Base-by-base conservation (phyloP, 1,139 yeast genomes). In the Candida labiduridarum region DNA sequence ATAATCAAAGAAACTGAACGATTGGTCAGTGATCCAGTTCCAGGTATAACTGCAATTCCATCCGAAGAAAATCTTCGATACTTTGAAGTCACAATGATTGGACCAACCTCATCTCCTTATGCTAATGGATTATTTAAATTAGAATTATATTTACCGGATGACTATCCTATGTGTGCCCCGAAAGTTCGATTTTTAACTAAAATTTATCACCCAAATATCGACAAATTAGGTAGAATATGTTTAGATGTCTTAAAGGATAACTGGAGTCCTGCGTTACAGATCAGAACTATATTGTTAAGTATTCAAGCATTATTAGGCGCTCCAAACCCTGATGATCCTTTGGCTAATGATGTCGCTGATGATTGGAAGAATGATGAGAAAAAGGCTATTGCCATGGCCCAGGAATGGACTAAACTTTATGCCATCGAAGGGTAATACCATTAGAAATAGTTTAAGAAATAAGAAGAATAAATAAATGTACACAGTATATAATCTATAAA, bases 231-330 rank as follows among this genome's bases (percentile, higher is more conserved):
- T 3, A 80, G 99, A 59, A 94, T 94, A 60, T 94, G 99, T 70
- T 80, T 94, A 51, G 99, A 94, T 67, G 97, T 94, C 44, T 78
- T 94, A 65, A 94, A 94, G 70, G 89, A 84, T 69, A 78, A 73
- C 69, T 94, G 99, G 99, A 88, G 96, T n/a, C 99, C 99, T 8
- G 99, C 99, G 0, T 77, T 92, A 55, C 98, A 94, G 67, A 94
- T 94, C 58, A 80, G 98, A 66, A 95, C 99, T n/a, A 88, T 94
- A 39, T 74, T 94, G 57, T 76, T 95, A 52, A 89, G 96, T 15
- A 88, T 94, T 54, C 99, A 95, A 69, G 98, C 99, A 0, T 74
- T 94, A 51, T 74, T 94, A 49, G 96, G 96, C 1, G 92, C 97
- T 3, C 99, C 99, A 9, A 95, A 94, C 62, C 99, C 99, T 2